phyloP scores from a whole-genome alignment of 176 grass and related monocot species.

The Carex kokanica region DNA sequence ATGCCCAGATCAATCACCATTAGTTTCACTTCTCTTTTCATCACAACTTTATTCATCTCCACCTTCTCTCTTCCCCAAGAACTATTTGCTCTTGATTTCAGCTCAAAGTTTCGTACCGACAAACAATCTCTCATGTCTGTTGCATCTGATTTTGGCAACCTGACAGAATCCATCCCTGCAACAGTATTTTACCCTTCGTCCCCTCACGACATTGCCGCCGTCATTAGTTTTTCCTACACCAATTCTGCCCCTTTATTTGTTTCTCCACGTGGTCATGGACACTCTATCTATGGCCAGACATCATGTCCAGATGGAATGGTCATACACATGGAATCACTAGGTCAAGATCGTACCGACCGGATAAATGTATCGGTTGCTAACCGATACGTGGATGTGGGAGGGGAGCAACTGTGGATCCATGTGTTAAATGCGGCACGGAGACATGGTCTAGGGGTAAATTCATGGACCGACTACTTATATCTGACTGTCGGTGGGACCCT shows the following conservation, averaged over 20 bases:
- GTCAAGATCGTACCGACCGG: constrained; percentile 2
- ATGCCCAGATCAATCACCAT: not conserved
- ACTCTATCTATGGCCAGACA: constrained; percentile 76
- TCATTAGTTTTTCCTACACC: constrained; percentile 41
- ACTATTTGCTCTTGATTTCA: constrained; percentile 34
- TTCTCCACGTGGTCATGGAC: constrained; percentile 69
- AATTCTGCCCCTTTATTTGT: constrained; percentile 36
- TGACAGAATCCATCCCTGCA: constrained; percentile 36
- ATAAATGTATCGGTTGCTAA: constrained; percentile 56
- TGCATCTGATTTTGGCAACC: constrained; percentile 72
- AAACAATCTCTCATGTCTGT: constrained; percentile 37
- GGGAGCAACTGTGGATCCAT: constrained; percentile 85
- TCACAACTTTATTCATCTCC: constrained; percentile 11
- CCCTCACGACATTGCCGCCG: constrained; percentile 40
- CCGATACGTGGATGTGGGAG: constrained; percentile 72
- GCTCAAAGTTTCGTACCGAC: constrained; percentile 38
- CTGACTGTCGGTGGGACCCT: constrained; percentile 91
- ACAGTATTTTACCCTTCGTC: constrained; percentile 56
- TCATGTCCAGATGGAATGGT: constrained; percentile 49
- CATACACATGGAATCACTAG: constrained; percentile 64
- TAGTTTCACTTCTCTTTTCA: not conserved
- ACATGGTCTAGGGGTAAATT: constrained; percentile 51
- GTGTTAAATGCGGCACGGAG: constrained; percentile 43
- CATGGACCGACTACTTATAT: constrained; percentile 89
- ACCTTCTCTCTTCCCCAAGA: constrained; percentile 25